phyloP scores from a whole-genome alignment of 139 green algal genomes.

The Auxenochlorella protothecoides region DNA sequence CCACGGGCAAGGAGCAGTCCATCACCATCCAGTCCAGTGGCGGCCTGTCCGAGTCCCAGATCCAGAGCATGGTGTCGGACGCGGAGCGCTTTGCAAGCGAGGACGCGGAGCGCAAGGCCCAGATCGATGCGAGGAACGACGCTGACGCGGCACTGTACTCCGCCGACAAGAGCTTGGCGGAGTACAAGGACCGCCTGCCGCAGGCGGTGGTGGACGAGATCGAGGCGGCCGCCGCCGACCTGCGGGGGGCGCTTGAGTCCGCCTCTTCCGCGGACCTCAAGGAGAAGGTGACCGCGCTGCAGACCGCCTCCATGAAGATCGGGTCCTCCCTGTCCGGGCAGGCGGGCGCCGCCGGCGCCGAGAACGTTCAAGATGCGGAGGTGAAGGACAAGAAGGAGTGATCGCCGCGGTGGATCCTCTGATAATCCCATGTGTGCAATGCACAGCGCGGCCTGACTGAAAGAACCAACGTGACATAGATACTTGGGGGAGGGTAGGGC shows the following conservation, averaged over 20 bases:
- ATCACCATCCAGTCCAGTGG: conserved; percentile 84
- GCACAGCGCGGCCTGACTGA: too few relatives aligned
- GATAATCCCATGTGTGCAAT: too few relatives aligned
- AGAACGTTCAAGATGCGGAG: conserved; percentile 26
- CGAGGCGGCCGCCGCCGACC: conserved; percentile 59
- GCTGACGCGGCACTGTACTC: conserved; percentile 83
- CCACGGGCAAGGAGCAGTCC: conserved; percentile 90
- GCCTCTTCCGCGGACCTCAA: conserved; percentile 31
- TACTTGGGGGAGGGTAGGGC: too few relatives aligned
- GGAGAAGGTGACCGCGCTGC: conserved; percentile 67
- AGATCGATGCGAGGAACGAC: conserved; percentile 90
- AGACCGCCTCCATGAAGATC: conserved; percentile 92
- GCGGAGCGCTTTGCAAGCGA: conserved; percentile 70
- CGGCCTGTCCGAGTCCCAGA: conserved; percentile 82
- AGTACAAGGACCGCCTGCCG: conserved; percentile 80
- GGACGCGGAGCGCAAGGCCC: conserved; percentile 85
- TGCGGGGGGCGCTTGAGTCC: conserved; percentile 46
- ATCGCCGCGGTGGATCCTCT: too few relatives aligned
- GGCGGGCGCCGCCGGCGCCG: conserved; percentile 5
- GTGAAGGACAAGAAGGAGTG: conserved; percentile 14
- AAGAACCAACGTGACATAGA: too few relatives aligned
- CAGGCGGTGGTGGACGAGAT: conserved; percentile 82
- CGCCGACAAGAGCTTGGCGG: conserved; percentile 77
- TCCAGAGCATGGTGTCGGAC: conserved; percentile 92
- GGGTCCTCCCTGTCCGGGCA: conserved; percentile 65